Evolutionary conservation across 257 asterid genomes (phyloP).

Genomic region (Nicotiana benthamiana): DNA sequence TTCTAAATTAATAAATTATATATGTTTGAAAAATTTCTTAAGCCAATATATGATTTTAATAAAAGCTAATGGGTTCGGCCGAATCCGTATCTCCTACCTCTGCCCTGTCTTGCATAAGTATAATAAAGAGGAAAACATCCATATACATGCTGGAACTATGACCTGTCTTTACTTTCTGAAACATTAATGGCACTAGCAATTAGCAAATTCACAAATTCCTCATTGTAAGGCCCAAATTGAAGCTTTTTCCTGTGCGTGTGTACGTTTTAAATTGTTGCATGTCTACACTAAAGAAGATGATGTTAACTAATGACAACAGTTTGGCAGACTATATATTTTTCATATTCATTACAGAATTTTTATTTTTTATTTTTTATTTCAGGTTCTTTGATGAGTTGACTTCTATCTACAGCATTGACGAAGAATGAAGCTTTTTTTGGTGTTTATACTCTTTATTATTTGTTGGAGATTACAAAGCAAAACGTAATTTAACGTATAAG

Average conservation of each 20-base stretch:
- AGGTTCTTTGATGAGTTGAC: neutral
- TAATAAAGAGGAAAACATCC: neutral
- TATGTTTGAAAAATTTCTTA: too few species aligned
- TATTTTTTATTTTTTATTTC: too few species aligned
- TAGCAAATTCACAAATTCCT: neutral
- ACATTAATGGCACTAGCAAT: neutral
- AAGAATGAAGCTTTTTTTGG: neutral
- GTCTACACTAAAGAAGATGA: neutral
- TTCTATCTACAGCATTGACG: neutral
- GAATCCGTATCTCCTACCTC: too few species aligned
- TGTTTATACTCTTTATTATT: neutral
- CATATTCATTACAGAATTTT: too few species aligned
- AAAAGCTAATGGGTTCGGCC: too few species aligned
- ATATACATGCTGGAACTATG: neutral
- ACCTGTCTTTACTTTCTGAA: constrained; percentile 4
- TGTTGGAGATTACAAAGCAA: neutral
- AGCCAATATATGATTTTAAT: too few species aligned
- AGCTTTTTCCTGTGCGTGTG: neutral
- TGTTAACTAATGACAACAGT: neutral
- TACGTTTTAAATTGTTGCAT: neutral
- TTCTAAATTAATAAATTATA: too few species aligned
- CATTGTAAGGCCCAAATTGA: neutral
- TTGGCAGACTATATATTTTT: neutral
- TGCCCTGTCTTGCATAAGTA: neutral
- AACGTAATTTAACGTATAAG: neutral